Percentiles rank a stretch among this genome's conserved stretches.
These are phyloP conservation scores for Rhizopus arrhizus DNA, from an alignment of 371 early-diverging fungal species.

Conservation along the genomic window DNA sequence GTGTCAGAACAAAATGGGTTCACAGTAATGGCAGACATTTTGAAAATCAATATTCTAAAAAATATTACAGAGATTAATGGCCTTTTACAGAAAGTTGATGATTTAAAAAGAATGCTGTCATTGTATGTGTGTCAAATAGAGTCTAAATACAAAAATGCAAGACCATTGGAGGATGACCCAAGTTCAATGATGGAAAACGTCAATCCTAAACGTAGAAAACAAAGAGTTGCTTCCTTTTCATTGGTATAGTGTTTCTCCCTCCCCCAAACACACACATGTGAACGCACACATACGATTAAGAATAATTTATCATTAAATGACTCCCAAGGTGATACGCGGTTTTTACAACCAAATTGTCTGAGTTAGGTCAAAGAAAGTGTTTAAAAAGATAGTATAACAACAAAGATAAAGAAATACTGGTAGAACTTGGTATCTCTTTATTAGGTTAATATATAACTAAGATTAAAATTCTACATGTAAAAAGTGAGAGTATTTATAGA, in stretches of 20 bases:
- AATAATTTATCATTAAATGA: too few relatives aligned
- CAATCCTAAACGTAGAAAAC: conserved; percentile 7
- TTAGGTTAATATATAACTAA: too few relatives aligned
- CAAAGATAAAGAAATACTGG: too few relatives aligned
- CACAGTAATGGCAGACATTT: conserved; percentile 16
- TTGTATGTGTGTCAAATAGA: conserved; percentile 7
- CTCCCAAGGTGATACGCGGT: too few relatives aligned
- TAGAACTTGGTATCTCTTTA: too few relatives aligned
- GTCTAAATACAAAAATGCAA: conserved; percentile 8
- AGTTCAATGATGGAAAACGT: conserved; percentile 6
- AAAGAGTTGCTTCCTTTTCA: conserved; percentile 1
- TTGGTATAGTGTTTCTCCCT: background rate
- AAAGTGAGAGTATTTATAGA: too few relatives aligned
- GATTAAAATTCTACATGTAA: too few relatives aligned
- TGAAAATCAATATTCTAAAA: conserved; percentile 2
- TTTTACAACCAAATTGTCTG: too few relatives aligned
- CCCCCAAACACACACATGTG: background rate
- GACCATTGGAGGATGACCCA: conserved; percentile 5
- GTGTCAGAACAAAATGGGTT: conserved; percentile 11
- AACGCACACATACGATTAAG: background rate
- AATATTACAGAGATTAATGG: conserved; percentile 13
- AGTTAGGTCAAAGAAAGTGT: too few relatives aligned
- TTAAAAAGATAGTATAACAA: too few relatives aligned
- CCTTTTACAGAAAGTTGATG: conserved; percentile 6
- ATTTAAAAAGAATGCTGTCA: conserved; percentile 5